Base-by-base conservation (phyloP, 441 rosid genomes). In the Hypseocharis bilobata region DNA sequence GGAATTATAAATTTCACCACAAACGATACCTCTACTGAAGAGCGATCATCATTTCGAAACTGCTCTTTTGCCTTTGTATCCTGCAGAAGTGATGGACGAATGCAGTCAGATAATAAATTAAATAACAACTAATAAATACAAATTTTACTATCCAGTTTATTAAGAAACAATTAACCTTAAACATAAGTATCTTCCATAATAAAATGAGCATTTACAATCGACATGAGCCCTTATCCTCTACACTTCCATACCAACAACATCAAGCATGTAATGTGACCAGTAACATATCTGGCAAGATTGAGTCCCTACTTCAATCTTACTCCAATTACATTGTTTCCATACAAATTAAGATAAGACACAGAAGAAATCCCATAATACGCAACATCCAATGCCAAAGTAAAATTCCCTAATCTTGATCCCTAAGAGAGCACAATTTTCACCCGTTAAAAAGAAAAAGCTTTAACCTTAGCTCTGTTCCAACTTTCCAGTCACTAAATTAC, bases 11-110 rank as follows among this genome's bases (percentile, higher is more conserved):
- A 13, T 14, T 55, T 55, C 19, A 26, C 6, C 26, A 5, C 10
- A 55, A 14, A 52, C 45, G 64, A 76, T 84, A 89, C 94, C 90
- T 88, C 91, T 29, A 74, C 59, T 25, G 73, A 76, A 64, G 81
- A 70, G 64, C 34, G 57, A 71, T 80, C 84, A 64, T 86, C 90
- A 73, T 62, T 81, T 72, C 60, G 63, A 51, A 76, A 70, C 62
- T 71, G 85, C 77, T 82, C 96, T 71, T 79, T 82, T 54, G 77
- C 72, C 85, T 79, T 78, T 66, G 29, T 73, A 60, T 89, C 96
- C 96, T 92, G 79, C 64, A 72, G 30, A 60, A 73, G 60, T 27
- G 68, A 38, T 54, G 3, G 74, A 45, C 20, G 25, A 42, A 34
- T 54, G 34, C 19, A 7, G 20, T 17, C 54, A 60, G 30, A 14